Base-by-base conservation (phyloP, 345 rosid genomes). In the Euphorbia peplus region DNA sequence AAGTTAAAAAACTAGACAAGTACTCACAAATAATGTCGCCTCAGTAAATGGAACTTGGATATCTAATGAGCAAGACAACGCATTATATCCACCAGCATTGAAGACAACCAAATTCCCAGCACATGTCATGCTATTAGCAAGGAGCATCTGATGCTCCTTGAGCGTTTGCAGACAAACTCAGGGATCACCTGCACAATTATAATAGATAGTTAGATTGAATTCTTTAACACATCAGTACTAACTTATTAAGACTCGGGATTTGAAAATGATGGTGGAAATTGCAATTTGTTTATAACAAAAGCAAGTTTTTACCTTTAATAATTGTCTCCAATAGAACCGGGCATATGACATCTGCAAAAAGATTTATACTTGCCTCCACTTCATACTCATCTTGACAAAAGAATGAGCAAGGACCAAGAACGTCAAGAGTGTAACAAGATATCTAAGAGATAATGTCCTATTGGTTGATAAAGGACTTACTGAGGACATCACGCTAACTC, bases 41-140 rank as follows among this genome's bases (percentile, higher is more conserved):
- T 95, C 99, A 1, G 93, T 88, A 76, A 95, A 95, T 62, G 99
- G 99, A 41, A 88, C 93, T 82, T 91, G 90, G 66, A 95, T 73
- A 76, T 90, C 86, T 73, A 91, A 73, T 19, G 99, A 84, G 30
- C 79, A 86, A 52, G 87, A 81, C 64, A 90, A 51, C 29, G 95
- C 83, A 78, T 90, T 91, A 73, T 85, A 89, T 60, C 99, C 96
- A 64, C 89, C 93, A 78, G 92, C 65, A 57, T 88, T 89, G 77
- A 95, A 95, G 54, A 97, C 99, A 71, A 91, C 80, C 84, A 95
- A 75, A 76, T 79, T 82, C 54, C 99, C 99, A 65, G 88, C 73
- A 70, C 95, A 90, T 22, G 96, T 88, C 97, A 95, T 91, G 67
- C 89, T 95, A 72, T 88, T 87, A 18, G 85, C 97, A 30, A 95